Evolutionary conservation across 2,329 filamentous ascomycete genomes (phyloP), one percentile per base, ranked within the genome.

Genomic region (Colletotrichum magnum): DNA sequence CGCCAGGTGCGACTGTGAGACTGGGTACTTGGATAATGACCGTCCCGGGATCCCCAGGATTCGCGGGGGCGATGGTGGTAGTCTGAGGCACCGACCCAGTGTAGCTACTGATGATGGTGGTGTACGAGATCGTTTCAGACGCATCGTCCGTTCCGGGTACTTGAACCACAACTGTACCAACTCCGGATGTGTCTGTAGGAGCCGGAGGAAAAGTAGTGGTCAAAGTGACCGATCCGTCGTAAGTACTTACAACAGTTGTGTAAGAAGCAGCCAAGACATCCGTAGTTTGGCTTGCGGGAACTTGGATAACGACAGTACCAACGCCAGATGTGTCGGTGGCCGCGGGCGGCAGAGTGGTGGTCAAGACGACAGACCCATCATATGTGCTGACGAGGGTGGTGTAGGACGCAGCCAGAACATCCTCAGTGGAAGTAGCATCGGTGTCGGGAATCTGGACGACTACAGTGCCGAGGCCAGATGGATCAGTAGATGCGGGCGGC

Each of bases 381-480:
- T 52, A 52, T 10, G 50, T 52, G 24, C 24, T 52, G 10, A 52
- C 21, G 24, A 52, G 12, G 2, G 50, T 52, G 10, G n/a, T 41
- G 53, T 21, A 57, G 4, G 50, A 47, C 9, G 39, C 45, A 6
- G 50, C 16, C n/a, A 54, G 13, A 12, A 41, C 58, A 28, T 50
- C 32, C 13, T 51, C 45, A n/a, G 32, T 51, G 18, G 58, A 36
- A 13, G 58, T 41, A 5, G n/a, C n/a, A 10, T 51, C 26, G 16
- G 26, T 12, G 24, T 43, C 32, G 10, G 58, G 64, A 10, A 62
- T 39, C 36, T 68, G 64, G 12, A 68, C 15, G 6, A 68, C 13
- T 5, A 64, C 65, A 4, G 60, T 66, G 1, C 43, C 60, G 9
- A 68, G 65, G 3, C 65, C 65, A 36, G 58, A 52, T 1, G 58